Conservation (phyloP, 768 basidiomycete genomes). For the Strobilomyces dryophilus region DNA sequence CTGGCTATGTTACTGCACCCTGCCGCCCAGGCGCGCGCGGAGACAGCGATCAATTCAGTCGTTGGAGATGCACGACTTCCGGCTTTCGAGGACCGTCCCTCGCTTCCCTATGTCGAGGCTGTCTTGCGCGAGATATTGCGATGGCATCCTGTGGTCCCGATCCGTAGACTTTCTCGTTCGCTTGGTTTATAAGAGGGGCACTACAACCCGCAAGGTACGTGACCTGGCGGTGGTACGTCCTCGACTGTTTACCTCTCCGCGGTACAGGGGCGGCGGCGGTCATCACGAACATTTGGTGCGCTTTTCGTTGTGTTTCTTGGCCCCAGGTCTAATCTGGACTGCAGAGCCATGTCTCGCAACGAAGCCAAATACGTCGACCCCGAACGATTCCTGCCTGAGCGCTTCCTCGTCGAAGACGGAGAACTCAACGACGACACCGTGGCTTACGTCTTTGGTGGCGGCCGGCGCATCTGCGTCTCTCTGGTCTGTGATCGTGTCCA, state of each 20-base stretch:
- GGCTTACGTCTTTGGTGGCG: constrained; percentile 33
- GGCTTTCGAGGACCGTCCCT: constrained; percentile 26
- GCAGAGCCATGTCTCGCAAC: constrained; percentile 33
- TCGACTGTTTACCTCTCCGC: background rate
- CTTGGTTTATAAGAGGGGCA: constrained; percentile 30
- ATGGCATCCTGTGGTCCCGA: constrained; percentile 34
- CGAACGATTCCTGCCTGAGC: constrained; percentile 34
- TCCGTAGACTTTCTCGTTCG: constrained; percentile 21
- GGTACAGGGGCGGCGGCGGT: constrained; percentile 26
- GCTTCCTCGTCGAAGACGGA: constrained; percentile 26
- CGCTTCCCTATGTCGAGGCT: constrained; percentile 26
- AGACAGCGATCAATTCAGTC: constrained; percentile 34
- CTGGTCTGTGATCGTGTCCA: constrained; percentile 32
- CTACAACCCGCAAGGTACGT: constrained; percentile 50
- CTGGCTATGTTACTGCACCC: constrained; percentile 36
- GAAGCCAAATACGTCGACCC: constrained; percentile 32
- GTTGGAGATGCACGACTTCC: constrained; percentile 31
- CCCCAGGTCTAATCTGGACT: background rate
- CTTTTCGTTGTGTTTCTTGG: background rate
- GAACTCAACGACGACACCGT: constrained; percentile 28
- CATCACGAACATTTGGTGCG: constrained; percentile 27
- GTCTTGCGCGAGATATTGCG: constrained; percentile 31
- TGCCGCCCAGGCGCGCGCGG: constrained; percentile 35
- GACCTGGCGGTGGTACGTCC: no score
- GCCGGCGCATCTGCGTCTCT: constrained; percentile 36